Evolutionary conservation across 768 basidiomycete genomes (phyloP), one percentile per base, ranked within the genome.

Genomic region (Rhodosporidiobolus sp.): DNA sequence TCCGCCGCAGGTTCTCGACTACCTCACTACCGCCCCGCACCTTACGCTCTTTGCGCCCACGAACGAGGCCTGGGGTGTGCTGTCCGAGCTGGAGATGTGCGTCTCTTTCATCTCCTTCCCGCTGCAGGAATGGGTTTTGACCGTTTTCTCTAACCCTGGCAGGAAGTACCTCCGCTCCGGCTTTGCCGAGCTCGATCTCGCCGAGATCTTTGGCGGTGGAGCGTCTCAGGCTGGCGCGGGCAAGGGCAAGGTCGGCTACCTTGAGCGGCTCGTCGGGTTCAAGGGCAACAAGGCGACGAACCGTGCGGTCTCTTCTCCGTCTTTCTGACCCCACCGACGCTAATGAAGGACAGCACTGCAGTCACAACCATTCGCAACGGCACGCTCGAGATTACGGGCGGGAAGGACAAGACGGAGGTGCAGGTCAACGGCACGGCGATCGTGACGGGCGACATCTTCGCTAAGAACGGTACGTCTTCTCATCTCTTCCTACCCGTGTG

Each of bases 31-130:
- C 0, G 68, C 72, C 0, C 87, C 89, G 0, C 87, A 88, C 78
- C 82, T 95, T 56, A 96, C 96, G 0, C 76, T 98, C 38, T 99
- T 99, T 80, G 86, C 95, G 12, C 95, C 96, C 1, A 84, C 89
- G 34, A 86, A 96, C 79, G 81, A 86, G 48, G 96, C 95, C 20
- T 98, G 92, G 88, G 82, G 88, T n/a, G 82, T 81, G 17, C 83
- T 99, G 48, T 86, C 91, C 72, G 84, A 84, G 16, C 86, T 91
- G 62, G 94, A 98, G 79, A 86, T 69, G 67, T 67, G 35, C n/a
- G 67, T n/a, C 35, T 16, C n/a, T 22, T 24, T 32, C 17, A n/a
- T 26, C n/a, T 32, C 43, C 26, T n/a, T 5, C 48, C n/a, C 45
- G 38, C 58, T 46, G 11, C 7, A 43, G 38, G 14, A 43, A 43